A percentile compares a stretch with the other conserved stretches of the same genome.
phyloP scores from a whole-genome alignment of 192 early-diverging fungal genomes.

The Linnemannia hyalina region DNA sequence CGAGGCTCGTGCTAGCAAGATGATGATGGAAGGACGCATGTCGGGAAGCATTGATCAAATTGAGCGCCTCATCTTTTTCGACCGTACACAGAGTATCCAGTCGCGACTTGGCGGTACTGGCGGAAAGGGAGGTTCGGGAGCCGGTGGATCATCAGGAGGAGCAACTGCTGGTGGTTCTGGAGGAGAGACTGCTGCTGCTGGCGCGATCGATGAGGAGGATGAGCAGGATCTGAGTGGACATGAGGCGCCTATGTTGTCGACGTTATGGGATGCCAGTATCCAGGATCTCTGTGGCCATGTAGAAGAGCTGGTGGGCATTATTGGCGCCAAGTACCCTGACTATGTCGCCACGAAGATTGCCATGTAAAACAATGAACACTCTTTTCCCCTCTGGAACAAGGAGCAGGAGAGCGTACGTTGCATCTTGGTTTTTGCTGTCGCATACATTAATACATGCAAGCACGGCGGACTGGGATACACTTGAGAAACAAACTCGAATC shows the following conservation, averaged over 20 bases:
- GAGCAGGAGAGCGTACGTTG: background rate
- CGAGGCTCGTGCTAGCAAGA: conserved; percentile 85
- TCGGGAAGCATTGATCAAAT: conserved; percentile 94
- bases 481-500: background rate
- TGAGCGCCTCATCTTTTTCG: conserved; percentile 87
- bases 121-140: conserved; percentile 36
- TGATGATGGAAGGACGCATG: conserved; percentile 94
- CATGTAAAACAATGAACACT: background rate
- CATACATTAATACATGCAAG: background rate
- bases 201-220: conserved; percentile 41
- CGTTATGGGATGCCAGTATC: conserved; percentile 69
- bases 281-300: conserved; percentile 71
- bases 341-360: conserved; percentile 47
- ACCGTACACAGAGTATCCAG: conserved; percentile 65
- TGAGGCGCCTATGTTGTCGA: conserved; percentile 58
- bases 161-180: conserved; percentile 41
- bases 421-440: background rate
- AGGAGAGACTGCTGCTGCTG: conserved; percentile 30
- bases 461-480: background rate
- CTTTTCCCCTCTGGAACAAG: no score
- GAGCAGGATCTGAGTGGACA: conserved; percentile 42
- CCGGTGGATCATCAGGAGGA: conserved; percentile 26
- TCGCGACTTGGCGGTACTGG: conserved; percentile 37
- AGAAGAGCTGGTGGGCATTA: conserved; percentile 65
- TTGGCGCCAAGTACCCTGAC: conserved; percentile 65